Base-by-base conservation (phyloP, 78 protist species). In the Emiliania huxleyi region DNA sequence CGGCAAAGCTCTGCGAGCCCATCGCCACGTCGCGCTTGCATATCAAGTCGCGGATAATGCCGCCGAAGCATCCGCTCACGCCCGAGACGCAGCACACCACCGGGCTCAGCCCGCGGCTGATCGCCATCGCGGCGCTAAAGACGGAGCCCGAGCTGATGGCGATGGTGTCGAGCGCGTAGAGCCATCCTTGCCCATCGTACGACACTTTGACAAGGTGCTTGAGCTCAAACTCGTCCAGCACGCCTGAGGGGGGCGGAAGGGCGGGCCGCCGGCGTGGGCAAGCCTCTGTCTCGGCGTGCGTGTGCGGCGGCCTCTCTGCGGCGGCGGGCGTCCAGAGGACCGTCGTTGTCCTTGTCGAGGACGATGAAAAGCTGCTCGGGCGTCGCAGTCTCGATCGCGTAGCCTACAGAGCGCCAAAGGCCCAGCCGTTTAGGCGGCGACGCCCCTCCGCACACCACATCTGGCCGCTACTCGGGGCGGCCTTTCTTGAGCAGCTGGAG, bases 51-150 rank as follows among this genome's bases (percentile, higher is more conserved):
- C 90, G 90, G 37, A 84, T 29, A 29, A 84, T 48, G 44, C 90
- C 90, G 35, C 90, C 90, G 69, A 48, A 84, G 90, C 90, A 84
- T 8, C 46, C n/a, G 25, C 71, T 84, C 33, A 84, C 90, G 56
- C 90, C 90, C 23, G 71, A 0, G 42, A n/a, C 69, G 26, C 26
- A 0, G 44, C 71, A 84, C 42, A 18, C 79, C 38, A 69, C 29
- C 15, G 79, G 79, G 18, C 33, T 35, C 42, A 69, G 29, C 29
- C 79, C 79, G 42, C 79, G 79, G 25, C 0, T 6, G 79, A 69
- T 69, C 38, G 29, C 79, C 15, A 40, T 18, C 19, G 2, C 29
- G 12, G 79, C 79, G 3, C 42, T 40, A 11, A 3, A 33, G 40
- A 69, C 79, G 79, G 42, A 1, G 38, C 15, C 42, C 38, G 42